These are phyloP conservation scores for Saxophila tyrrhenica DNA, from an alignment of 495 filamentous ascomycete species.

Conservation along the genomic window DNA sequence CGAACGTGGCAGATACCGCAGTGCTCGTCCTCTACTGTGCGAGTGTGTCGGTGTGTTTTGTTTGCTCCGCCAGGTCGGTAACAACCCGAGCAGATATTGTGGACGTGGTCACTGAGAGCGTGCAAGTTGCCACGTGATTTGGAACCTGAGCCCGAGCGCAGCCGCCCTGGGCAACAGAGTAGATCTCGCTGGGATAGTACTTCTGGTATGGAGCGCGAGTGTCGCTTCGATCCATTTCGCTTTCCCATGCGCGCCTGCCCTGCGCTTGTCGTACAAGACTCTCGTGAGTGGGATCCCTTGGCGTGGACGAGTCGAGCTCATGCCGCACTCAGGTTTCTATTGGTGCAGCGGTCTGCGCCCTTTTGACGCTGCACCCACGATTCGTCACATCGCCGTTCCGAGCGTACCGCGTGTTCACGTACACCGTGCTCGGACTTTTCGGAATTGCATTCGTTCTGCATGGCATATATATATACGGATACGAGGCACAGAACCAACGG, in stretches of 20 bases:
- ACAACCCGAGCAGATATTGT: background rate
- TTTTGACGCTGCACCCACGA: slow-evolving; percentile 29
- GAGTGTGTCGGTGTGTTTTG: slow-evolving; percentile 42
- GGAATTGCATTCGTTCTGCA: slow-evolving; percentile 36
- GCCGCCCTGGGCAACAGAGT: slow-evolving; percentile 34
- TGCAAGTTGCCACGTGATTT: slow-evolving; percentile 38
- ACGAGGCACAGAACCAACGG: slow-evolving; percentile 28
- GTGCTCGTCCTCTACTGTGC: slow-evolving; percentile 39
- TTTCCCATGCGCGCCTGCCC: slow-evolving; percentile 32
- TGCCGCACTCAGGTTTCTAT: slow-evolving; percentile 11
- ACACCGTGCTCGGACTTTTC: slow-evolving; percentile 34
- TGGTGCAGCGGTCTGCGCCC: slow-evolving; percentile 27
- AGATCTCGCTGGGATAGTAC: slow-evolving; percentile 42
- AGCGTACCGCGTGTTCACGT: slow-evolving; percentile 30
- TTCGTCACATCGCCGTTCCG: slow-evolving; percentile 32
- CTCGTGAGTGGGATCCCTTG: slow-evolving; percentile 15
- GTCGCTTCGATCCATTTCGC: slow-evolving; percentile 43
- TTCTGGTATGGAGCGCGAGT: slow-evolving; percentile 43
- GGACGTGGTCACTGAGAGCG: background rate
- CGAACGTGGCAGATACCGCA: slow-evolving; percentile 31
- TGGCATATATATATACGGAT: slow-evolving; percentile 32
- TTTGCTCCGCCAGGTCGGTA: slow-evolving; percentile 35
- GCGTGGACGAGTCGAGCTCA: background rate
- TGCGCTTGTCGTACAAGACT: slow-evolving; percentile 32
- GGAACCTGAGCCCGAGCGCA: slow-evolving; percentile 35